Evolutionary conservation across 352 stramenopile genomes (phyloP).

Genomic region (Phytophthora cactorum): DNA sequence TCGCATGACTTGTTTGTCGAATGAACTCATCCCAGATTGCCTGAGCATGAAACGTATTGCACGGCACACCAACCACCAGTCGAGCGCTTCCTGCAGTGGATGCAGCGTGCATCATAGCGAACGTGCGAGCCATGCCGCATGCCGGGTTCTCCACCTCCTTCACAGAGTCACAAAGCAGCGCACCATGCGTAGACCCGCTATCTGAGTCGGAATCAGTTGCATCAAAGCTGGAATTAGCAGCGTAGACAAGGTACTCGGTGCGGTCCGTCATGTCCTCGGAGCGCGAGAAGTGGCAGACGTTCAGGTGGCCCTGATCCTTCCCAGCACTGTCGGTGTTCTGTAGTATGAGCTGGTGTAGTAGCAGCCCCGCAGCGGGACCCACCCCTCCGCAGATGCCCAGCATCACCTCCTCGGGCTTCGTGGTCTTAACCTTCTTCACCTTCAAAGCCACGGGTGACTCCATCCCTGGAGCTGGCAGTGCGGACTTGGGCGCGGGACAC

Average conservation of each 20-base stretch:
- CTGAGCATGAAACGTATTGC: conserved; percentile 80
- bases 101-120: conserved; percentile 71
- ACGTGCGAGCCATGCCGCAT: conserved; percentile 73
- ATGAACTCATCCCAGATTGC: conserved; percentile 81
- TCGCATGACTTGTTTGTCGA: conserved; percentile 34
- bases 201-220: conserved; percentile 31
- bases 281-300: conserved; percentile 75
- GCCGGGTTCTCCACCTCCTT: conserved; percentile 69
- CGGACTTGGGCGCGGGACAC: not conserved
- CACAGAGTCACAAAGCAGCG: not conserved
- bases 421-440: conserved; percentile 18
- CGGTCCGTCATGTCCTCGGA: conserved; percentile 81
- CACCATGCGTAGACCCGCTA: not conserved
- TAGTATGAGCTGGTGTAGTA: conserved; percentile 79
- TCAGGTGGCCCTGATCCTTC: conserved; percentile 69
- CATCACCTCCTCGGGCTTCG: conserved; percentile 49
- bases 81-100: conserved; percentile 38
- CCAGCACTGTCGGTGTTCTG: conserved; percentile 71
- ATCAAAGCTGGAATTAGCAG: conserved; percentile 13
- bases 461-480: not conserved
- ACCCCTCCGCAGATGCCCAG: conserved; percentile 81
- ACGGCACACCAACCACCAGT: conserved; percentile 69
- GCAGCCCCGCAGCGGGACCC: conserved; percentile 66
- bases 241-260: conserved; percentile 60
- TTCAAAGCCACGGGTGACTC: conserved; percentile 13